Evolutionary conservation across 1,284 basidiomycete species (phyloP), one percentile per base, ranked within the genome.

Genomic region (Rhodotorula sp.): DNA sequence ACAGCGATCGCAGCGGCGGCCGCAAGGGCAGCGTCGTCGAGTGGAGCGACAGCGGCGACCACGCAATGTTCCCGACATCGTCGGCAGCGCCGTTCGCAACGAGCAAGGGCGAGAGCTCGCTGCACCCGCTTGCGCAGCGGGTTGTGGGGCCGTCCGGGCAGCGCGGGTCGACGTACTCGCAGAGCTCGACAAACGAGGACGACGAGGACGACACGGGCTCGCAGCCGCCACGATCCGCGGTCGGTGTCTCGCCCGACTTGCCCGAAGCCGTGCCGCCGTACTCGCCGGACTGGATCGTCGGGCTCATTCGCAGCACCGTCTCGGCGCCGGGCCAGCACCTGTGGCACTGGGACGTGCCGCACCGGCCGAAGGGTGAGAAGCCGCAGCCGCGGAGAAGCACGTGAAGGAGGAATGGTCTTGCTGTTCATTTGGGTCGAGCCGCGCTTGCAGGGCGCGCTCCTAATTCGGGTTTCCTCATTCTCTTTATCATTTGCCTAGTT

Each of bases 271-370:
- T 71, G 4, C 66, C 69, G 7, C 41, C n/a, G 17, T 75, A 67
- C 55, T 67, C 69, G 49, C 52, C 52, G 1, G 68, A 73, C 55
- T 73, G 68, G 66, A 61, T 73, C 27, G 49, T 75, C 41, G 60
- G 46, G 9, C 70, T 72, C 60, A 64, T 74, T 17, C 67, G 69
- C 25, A 49, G 45, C 4, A 52, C 67, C 8, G 61, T 66, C 8
- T 34, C 55, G 23, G 48, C 44, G 17, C 66, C 61, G 7, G 58
- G 57, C 1, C 57, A 68, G 42, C 23, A 61, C 25, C 44, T 46
- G 46, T 48, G 61, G 57, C 49, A 63, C 25, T 69, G 66, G 63
- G 66, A 67, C 45, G 50, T 57, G 12, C 56, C 56, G 34, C 56
- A 25, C 34, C 53, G 53, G 16, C 27, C 27, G 17, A 25, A 27